Evolutionary conservation across 257 asterid species (phyloP), one percentile per base, ranked within the genome.

Genomic region (Ocimum tenuiflorum): DNA sequence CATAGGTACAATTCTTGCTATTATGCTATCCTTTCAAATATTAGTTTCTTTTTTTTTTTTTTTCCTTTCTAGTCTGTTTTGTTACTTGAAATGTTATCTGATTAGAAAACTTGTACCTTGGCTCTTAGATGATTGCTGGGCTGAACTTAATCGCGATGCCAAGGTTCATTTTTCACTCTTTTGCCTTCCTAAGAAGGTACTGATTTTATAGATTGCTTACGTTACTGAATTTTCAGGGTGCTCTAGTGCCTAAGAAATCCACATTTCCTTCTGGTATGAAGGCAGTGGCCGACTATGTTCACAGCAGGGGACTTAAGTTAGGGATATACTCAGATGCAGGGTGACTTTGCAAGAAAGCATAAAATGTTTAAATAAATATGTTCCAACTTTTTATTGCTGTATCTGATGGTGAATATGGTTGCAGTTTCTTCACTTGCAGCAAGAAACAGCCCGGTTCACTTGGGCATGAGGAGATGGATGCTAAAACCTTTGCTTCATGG

Each of bases 301-400:
- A 90, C 65, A 74, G 81, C 79, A 87, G 81, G 77, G 95, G 96
- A 20, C 97, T 90, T 36, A 87, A 81, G 87, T 54, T 87, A 12
- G 97, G 96, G 60, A 90, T 90, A 46, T 90, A 90, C 85, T 82
- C 91, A 1, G 95, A 88, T 75, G 95, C 97, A 19, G 96, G 97
- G 94, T 89, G n/a, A 68, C 2, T 46, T 33, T 33, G 8, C 47
- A 14, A 0, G 33, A 31, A 76, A 0, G 12, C 41, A 13, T 43
- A 22, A 43, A 27, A 27, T 19, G 1, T 60, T 62, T 46, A 6
- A 10, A 27, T 14, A n/a, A 9, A 23, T 10, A 7, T 18, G 27
- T 14, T 0, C 8, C 20, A 18, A 27, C 31, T 4, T 27, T 27
- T 27, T 27, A 4, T 27, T 4, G 4, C 31, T 27, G 48, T 23